These are phyloP conservation scores for Niveomyces coronatus DNA, from an alignment of 2,329 filamentous ascomycete species.

Conservation along the genomic window DNA sequence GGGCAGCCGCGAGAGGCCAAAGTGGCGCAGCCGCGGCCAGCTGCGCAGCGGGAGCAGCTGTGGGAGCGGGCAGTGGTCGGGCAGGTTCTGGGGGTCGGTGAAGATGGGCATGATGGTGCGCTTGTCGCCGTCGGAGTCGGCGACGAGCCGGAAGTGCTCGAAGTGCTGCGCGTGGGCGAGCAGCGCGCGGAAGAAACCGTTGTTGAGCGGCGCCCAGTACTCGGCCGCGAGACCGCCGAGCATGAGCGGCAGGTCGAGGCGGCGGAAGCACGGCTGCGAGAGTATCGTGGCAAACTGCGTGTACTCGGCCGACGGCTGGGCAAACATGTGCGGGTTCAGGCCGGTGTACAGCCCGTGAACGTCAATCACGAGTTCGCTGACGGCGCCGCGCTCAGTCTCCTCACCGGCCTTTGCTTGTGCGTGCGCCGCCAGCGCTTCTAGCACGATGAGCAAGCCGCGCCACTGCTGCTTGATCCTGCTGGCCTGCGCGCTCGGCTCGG, in stretches of 20 bases:
- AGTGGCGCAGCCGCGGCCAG: constrained; percentile 20
- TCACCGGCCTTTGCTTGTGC: constrained; percentile 8
- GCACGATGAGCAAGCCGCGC: constrained; percentile 22
- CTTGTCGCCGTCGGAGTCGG: constrained; percentile 10
- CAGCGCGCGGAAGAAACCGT: constrained; percentile 10
- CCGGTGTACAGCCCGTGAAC: constrained; percentile 18
- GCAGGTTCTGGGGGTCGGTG: too few species aligned
- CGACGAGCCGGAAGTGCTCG: constrained; percentile 15
- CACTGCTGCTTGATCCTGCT: constrained; percentile 10
- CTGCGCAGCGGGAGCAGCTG: constrained; percentile 21
- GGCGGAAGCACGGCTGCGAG: not conserved
- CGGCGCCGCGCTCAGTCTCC: not conserved
- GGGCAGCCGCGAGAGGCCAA: constrained; percentile 19
- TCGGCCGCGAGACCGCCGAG: not conserved
- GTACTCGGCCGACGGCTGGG: constrained; percentile 17
- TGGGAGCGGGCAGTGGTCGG: constrained; percentile 13
- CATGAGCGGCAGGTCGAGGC: constrained; percentile 1
- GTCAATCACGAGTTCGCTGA: constrained; percentile 28
- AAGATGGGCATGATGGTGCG: too few species aligned
- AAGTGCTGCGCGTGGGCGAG: constrained; percentile 13
- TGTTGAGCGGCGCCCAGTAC: not conserved
- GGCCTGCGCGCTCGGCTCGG: not conserved
- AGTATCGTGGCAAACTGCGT: constrained; percentile 13
- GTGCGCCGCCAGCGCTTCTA: constrained; percentile 16
- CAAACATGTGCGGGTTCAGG: constrained; percentile 21